Percentiles rank a stretch among this genome's conserved stretches.
These are phyloP conservation scores for Harringtonia aguacate DNA, from an alignment of 2,329 filamentous ascomycete species.

Conservation along the genomic window DNA sequence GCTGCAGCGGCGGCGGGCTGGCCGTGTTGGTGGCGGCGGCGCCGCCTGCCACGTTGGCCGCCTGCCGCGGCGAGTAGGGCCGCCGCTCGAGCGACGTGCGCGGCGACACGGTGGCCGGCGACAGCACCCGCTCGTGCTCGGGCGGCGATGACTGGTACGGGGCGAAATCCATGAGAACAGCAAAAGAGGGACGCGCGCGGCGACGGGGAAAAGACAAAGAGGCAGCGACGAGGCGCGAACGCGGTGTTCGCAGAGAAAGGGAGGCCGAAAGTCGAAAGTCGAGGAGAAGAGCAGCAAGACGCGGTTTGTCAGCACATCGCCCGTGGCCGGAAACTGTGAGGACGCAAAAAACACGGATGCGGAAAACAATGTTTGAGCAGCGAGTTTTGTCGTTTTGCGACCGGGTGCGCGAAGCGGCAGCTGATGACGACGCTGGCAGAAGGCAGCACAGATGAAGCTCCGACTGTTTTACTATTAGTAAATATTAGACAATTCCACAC, in stretches of 20 bases:
- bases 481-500: too few relatives aligned
- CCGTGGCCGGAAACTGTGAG: too few relatives aligned
- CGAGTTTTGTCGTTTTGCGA: too few relatives aligned
- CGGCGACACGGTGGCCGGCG: conserved; percentile 51
- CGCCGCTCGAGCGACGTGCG: conserved; percentile 49
- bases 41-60: background rate
- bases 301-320: too few relatives aligned
- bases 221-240: background rate
- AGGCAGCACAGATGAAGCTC: too few relatives aligned
- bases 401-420: too few relatives aligned
- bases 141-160: conserved; percentile 92
- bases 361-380: too few relatives aligned
- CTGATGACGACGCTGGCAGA: too few relatives aligned
- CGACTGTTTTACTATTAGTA: too few relatives aligned
- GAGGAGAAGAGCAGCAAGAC: too few relatives aligned
- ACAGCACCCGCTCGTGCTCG: conserved; percentile 71
- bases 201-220: background rate
- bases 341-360: too few relatives aligned
- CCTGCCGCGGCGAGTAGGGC: conserved; percentile 37
- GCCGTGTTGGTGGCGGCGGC: conserved; percentile 22
- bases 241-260: background rate
- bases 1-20: conserved; percentile 34
- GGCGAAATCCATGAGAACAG: conserved; percentile 69
- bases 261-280: too few relatives aligned
- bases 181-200: background rate